phyloP scores from a whole-genome alignment of 2,329 filamentous ascomycete species.

The Alternaria postmessia region DNA sequence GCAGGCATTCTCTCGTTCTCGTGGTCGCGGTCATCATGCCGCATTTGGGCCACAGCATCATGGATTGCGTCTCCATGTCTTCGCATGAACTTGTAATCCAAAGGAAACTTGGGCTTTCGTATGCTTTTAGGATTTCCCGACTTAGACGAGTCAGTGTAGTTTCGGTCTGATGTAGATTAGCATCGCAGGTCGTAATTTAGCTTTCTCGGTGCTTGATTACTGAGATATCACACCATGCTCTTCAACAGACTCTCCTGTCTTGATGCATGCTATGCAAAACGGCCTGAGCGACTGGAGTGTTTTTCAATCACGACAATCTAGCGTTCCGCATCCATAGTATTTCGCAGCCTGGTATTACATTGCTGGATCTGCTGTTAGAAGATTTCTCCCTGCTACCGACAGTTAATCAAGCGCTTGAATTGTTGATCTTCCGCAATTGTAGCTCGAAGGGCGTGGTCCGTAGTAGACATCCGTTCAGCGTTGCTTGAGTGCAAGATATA shows the following conservation, averaged over 20 bases:
- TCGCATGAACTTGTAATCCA: background rate
- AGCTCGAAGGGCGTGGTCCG: background rate
- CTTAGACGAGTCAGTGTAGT: background rate
- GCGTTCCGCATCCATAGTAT: background rate
- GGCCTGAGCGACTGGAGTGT: background rate
- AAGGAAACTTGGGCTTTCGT: background rate
- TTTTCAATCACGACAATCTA: background rate
- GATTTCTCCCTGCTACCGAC: background rate
- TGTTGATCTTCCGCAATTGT: background rate
- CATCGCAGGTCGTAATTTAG: background rate
- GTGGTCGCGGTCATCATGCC: background rate
- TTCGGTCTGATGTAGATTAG: background rate
- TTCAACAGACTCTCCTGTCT: background rate
- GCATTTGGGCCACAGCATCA: background rate
- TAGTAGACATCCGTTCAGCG: background rate
- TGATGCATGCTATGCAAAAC: background rate
- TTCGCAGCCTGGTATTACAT: background rate
- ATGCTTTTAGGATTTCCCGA: background rate
- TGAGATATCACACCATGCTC: background rate
- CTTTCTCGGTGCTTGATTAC: background rate
- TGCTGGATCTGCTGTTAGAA: background rate
- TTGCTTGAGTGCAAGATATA: background rate
- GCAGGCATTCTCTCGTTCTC: background rate
- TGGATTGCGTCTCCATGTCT: background rate
- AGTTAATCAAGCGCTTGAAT: background rate